Base-by-base conservation (phyloP, 345 rosid species). In the Lepidium sativum region DNA sequence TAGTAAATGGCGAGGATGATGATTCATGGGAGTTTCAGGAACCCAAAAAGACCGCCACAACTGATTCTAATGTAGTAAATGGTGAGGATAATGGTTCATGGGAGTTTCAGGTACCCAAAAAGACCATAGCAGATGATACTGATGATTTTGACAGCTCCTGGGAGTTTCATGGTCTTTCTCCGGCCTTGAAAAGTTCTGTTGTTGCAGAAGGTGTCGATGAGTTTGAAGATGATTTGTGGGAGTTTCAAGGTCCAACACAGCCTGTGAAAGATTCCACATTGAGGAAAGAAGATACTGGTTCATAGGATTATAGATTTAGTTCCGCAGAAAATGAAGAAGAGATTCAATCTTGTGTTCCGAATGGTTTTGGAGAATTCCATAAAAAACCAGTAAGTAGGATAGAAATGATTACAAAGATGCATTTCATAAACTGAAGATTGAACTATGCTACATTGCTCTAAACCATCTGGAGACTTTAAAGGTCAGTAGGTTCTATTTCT, bases 161-260 rank as follows among this genome's bases (percentile, higher is more conserved):
- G 97, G 89, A 84, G 60, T 94, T 90, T 81, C 84, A 83, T 78
- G 77, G 54, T 69, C 73, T 81, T 67, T 17, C 79, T 5, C 64
- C 47, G 17, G 38, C 66, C 21, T 65, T 41, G 29, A 20, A 37
- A 18, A 73, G 47, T 62, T 59, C 85, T 61, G 62, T 56, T 57
- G 60, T 64, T 64, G 57, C 65, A 38, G 68, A 51, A 21, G 74
- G 33, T 62, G 68, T 68, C 13, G 72, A 78, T 55, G 84, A 81
- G 75, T 80, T 78, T 75, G 82, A 81, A 65, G 90, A 80, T 73
- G 80, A 80, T 75, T 72, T 86, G 32, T 94, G 97, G 97, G 90
- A 87, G 33, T 72, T 65, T 72, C 76, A 65, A 72, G 76, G 76
- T 65, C 67, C 71, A 58, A 27, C 67, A 35, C 67, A 57, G 56